Base-by-base conservation (phyloP, 805 yeast species). In the Cyberlindnera subsufficiens region DNA sequence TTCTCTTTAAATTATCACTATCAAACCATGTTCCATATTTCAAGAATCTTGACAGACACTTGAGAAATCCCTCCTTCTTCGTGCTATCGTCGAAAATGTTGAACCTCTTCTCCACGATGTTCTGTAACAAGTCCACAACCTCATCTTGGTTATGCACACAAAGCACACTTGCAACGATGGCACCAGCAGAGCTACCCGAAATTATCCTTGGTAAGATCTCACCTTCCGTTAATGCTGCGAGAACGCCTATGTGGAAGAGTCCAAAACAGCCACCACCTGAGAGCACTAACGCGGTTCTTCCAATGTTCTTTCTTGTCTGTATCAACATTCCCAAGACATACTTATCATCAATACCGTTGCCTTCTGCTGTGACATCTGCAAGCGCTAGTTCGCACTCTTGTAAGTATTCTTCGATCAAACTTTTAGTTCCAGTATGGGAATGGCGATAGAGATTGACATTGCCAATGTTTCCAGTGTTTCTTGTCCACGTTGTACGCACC, bases 251-350 rank as follows among this genome's bases (percentile, higher is more conserved):
- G 52, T 91, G 98, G 47, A 90, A 80, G 39, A 91, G 65, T 0
- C 98, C 99, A 66, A 91, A 86, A 5, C 96, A 86, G 2, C 96
- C 89, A 2, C 99, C 99, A 2, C 99, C 99, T 38, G 95, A 83
- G 42, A 93, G 72, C n/a, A 95, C 88, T 22, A 93, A 67, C 0
- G 98, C 99, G 0, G 98, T 90, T 42, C 96, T 72, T 0, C 99
- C 99, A 40, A 86, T 86, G 55, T 90, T 88, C 60, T 86, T 86
- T 46, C 96, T 72, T 0, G 97, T 86, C 58, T 91, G 96, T 32
- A 85, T 77, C 30, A 91, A 67, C 75, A 86, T 86, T 2, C 86
- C 86, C 43, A 91, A 66, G 14, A 86, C 69, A 53, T 85, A 81
- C 11, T 77, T 61, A 46, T 82, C 89, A 58, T 85, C 91, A 27